Conservation (phyloP, 495 filamentous ascomycete genomes). For the Xylaria venustula region DNA sequence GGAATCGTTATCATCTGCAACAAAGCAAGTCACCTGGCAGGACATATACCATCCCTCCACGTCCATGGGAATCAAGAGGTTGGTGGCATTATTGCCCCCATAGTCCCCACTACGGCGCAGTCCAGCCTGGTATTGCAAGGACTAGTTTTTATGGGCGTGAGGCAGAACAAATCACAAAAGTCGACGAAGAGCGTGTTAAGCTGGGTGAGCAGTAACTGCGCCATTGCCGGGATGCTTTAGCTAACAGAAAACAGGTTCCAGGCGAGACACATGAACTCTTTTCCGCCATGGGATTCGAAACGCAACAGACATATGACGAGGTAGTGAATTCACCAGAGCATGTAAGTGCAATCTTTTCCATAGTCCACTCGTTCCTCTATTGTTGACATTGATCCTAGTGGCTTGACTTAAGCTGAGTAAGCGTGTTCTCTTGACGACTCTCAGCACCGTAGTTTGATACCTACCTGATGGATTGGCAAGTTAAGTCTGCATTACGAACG, state of each 20-base stretch:
- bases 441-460: background rate
- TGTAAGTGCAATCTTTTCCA: constrained; percentile 30
- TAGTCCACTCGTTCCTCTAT: background rate
- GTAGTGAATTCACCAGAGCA: constrained; percentile 71
- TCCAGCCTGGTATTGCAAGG: constrained; percentile 73
- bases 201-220: constrained; percentile 56
- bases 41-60: constrained; percentile 66
- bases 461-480: background rate
- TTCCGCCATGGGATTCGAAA: constrained; percentile 71
- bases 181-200: constrained; percentile 69
- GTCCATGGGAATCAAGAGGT: constrained; percentile 47
- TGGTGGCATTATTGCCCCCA: constrained; percentile 80
- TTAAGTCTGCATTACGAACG: no score
- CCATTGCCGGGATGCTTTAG: background rate
- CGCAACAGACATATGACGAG: constrained; percentile 76
- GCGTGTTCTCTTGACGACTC: background rate
- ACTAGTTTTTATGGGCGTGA: constrained; percentile 74
- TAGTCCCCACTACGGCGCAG: constrained; percentile 69
- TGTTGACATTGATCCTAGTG: constrained; percentile 28
- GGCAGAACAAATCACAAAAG: constrained; percentile 76
- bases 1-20: constrained; percentile 85
- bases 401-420: constrained; percentile 34
- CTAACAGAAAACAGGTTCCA: constrained; percentile 54
- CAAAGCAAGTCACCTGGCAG: constrained; percentile 61
- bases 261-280: constrained; percentile 71